A percentile compares a stretch with the other conserved stretches of the same genome.
These are phyloP conservation scores for Melastoma malabathricum DNA, from an alignment of 345 rosid genomes.

Conservation along the genomic window DNA sequence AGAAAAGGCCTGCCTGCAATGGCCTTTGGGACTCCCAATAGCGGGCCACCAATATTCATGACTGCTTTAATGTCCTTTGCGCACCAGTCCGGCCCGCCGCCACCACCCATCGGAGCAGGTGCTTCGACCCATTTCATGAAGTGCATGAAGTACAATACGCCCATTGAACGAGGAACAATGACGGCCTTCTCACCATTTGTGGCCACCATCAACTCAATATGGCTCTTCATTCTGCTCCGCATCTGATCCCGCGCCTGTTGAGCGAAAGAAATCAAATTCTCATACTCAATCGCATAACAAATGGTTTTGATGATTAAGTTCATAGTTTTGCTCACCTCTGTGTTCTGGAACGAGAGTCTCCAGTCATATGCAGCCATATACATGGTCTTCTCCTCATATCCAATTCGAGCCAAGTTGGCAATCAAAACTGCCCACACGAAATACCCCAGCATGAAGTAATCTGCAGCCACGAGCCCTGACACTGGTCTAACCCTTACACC, in stretches of 20 bases:
- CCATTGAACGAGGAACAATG: slow-evolving; percentile 95
- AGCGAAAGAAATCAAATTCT: slow-evolving; percentile 1
- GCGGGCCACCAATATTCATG: slow-evolving; percentile 87
- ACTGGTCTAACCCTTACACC: slow-evolving; percentile 76
- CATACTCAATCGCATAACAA: background rate
- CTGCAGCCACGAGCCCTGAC: slow-evolving; percentile 94
- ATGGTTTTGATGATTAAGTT: background rate
- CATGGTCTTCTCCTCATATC: slow-evolving; percentile 94
- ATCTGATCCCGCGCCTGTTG: slow-evolving; percentile 77
- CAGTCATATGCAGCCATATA: slow-evolving; percentile 97
- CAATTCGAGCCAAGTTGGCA: slow-evolving; percentile 85
- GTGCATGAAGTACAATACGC: slow-evolving; percentile 79
- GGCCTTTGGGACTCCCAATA: slow-evolving; percentile 92
- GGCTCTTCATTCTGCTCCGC: slow-evolving; percentile 74
- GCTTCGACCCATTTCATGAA: slow-evolving; percentile 99
- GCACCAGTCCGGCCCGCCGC: slow-evolving; percentile 94
- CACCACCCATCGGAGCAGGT: slow-evolving; percentile 96
- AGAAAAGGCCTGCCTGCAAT: slow-evolving; percentile 79
- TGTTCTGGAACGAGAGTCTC: slow-evolving; percentile 91
- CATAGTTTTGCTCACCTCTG: slow-evolving; percentile 41
- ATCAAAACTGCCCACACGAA: slow-evolving; percentile 97
- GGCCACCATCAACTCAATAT: slow-evolving; percentile 70
- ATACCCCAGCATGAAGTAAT: slow-evolving; percentile 91
- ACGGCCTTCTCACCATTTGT: slow-evolving; percentile 75
- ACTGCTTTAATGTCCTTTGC: slow-evolving; percentile 86